Percentiles rank a stretch among this genome's conserved stretches.
phyloP scores from a whole-genome alignment of 1,284 basidiomycete genomes.

The Bjerkandera adusta region DNA sequence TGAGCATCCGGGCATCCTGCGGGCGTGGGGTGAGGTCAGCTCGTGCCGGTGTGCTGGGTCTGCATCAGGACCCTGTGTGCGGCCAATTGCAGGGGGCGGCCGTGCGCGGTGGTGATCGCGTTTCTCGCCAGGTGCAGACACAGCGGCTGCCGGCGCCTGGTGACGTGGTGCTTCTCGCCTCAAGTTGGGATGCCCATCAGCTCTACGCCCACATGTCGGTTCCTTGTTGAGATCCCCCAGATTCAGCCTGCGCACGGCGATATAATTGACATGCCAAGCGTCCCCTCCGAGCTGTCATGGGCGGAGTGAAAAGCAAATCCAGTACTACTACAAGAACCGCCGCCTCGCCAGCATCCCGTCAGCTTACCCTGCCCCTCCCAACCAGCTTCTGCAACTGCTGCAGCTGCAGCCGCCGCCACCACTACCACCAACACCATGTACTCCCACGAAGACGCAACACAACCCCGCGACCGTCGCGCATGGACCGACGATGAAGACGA shows the following conservation, averaged over 20 bases:
- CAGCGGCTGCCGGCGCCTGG: no score
- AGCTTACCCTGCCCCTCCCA: slow-evolving; percentile 14
- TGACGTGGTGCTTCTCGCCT: slow-evolving; percentile 12
- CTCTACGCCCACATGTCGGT: slow-evolving; percentile 14
- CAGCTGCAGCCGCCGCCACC: background rate
- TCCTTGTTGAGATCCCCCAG: slow-evolving; percentile 15
- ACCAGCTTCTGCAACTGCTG: no score
- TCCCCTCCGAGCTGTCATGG: slow-evolving; percentile 14
- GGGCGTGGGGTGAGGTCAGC: background rate
- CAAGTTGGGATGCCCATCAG: slow-evolving; percentile 11
- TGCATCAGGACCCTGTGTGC: slow-evolving; percentile 12
- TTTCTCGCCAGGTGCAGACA: slow-evolving; percentile 4
- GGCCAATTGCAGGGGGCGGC: slow-evolving; percentile 3
- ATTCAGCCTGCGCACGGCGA: slow-evolving; percentile 17
- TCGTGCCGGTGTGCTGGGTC: slow-evolving; percentile 2
- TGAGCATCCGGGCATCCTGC: background rate
- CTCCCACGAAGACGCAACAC: slow-evolving; percentile 15
- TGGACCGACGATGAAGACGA: slow-evolving; percentile 58
- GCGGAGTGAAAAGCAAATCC: slow-evolving; percentile 16
- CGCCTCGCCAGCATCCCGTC: slow-evolving; percentile 9
- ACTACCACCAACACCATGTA: slow-evolving; percentile 15
- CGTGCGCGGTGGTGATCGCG: slow-evolving; percentile 9
- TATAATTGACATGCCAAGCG: slow-evolving; percentile 17
- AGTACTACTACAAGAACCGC: slow-evolving; percentile 17
- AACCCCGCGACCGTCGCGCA: slow-evolving; percentile 46